These are phyloP conservation scores for Dothiorella sarmentorum DNA, from an alignment of 2,329 filamentous ascomycete genomes.

Conservation along the genomic window DNA sequence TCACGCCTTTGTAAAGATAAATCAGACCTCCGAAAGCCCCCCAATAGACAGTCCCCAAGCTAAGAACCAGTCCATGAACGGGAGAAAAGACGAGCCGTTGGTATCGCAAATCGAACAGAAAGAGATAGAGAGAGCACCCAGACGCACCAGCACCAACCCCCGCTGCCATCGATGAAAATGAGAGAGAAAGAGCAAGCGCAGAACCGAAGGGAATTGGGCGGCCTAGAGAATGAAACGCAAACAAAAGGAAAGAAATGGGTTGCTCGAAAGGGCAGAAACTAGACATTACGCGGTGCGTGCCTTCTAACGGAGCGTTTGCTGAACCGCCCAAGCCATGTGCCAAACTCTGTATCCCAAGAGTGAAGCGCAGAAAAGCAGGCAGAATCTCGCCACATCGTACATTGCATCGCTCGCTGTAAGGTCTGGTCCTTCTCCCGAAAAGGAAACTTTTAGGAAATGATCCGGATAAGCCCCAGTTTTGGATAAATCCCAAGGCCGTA, in stretches of 20 bases:
- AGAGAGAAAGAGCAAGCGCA: background rate
- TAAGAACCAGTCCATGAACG: background rate
- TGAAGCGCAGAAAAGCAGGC: background rate
- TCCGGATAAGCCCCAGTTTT: background rate
- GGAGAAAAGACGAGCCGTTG: background rate
- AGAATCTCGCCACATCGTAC: background rate
- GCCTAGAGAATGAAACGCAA: background rate
- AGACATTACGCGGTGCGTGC: slow-evolving; percentile 7
- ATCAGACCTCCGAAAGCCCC: background rate
- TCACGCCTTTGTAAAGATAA: background rate
- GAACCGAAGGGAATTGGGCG: background rate
- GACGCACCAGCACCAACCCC: background rate
- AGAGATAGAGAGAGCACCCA: slow-evolving; percentile 7
- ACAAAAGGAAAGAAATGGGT: background rate
- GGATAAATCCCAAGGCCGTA: slow-evolving; percentile 8
- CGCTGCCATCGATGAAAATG: background rate
- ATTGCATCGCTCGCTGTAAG: background rate
- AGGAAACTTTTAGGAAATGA: slow-evolving; percentile 1
- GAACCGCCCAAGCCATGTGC: background rate
- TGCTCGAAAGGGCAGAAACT: background rate
- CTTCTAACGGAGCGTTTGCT: slow-evolving; percentile 1
- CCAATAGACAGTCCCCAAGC: background rate
- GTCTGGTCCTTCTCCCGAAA: background rate
- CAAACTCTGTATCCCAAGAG: slow-evolving; percentile 10
- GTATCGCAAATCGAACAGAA: slow-evolving; percentile 11